Conservation (phyloP, 306 rosid genomes). For the Lathyrus tuberosus region DNA sequence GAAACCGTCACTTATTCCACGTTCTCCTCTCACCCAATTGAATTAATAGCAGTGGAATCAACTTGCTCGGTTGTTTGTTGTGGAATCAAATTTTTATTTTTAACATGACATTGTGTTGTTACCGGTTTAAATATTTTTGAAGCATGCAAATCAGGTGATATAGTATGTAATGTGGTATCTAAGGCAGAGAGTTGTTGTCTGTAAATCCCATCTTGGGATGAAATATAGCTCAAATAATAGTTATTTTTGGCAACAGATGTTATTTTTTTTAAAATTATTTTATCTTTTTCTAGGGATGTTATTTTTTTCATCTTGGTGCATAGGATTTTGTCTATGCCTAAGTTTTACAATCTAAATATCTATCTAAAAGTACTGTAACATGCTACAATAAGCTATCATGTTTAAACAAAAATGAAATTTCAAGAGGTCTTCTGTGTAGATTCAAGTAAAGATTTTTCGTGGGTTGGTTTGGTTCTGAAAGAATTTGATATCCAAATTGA, state of each 20-base stretch:
- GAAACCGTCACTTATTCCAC: slow-evolving; percentile 90
- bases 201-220: slow-evolving; percentile 78
- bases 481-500: too few species aligned
- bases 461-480: too few species aligned
- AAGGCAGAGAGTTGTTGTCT: slow-evolving; percentile 32
- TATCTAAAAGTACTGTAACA: too few species aligned
- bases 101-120: slow-evolving; percentile 43
- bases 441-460: too few species aligned
- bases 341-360: background rate
- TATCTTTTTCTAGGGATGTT: background rate
- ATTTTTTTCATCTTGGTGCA: background rate
- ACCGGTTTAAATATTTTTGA: slow-evolving; percentile 12
- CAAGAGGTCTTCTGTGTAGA: too few species aligned
- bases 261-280: background rate
- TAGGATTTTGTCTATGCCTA: background rate
- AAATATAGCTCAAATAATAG: slow-evolving; percentile 31
- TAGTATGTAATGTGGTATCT: slow-evolving; percentile 32
- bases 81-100: slow-evolving; percentile 47
- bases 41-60: slow-evolving; percentile 43
- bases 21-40: slow-evolving; percentile 77
- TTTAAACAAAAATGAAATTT: too few species aligned
- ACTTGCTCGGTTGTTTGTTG: background rate
- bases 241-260: slow-evolving; percentile 38
- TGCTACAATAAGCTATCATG: too few species aligned
- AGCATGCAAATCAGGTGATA: slow-evolving; percentile 9